Evolutionary conservation across 768 basidiomycete genomes (phyloP).

Genomic region (Dendrothele bispora): DNA sequence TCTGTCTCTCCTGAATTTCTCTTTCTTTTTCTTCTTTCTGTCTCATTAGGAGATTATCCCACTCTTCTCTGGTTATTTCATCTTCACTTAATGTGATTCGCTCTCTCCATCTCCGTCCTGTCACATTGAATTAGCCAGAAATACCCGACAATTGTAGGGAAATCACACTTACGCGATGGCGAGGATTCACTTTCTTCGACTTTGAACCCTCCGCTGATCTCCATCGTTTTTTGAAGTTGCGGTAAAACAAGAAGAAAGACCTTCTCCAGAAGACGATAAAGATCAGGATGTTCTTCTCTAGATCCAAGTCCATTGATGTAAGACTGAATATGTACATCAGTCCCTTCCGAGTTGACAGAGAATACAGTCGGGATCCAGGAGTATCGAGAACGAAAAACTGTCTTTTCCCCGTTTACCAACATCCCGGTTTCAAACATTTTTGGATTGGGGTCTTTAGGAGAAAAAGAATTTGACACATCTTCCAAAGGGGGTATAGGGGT

Average conservation of each 20-base stretch:
- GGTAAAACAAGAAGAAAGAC: constrained; percentile 14
- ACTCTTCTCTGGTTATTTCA: not conserved
- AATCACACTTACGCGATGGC: not conserved
- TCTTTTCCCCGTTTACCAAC: not conserved
- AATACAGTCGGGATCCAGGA: constrained; percentile 18
- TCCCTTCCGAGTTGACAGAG: constrained; percentile 11
- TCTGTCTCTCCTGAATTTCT: not conserved
- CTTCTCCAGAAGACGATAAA: constrained; percentile 15
- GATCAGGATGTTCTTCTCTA: constrained; percentile 7
- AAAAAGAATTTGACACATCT: not conserved
- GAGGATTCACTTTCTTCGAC: not conserved
- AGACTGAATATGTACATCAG: constrained; percentile 10
- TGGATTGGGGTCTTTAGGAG: no score
- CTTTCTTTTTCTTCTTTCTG: not conserved
- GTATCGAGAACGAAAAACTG: constrained; percentile 4
- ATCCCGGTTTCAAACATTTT: not conserved
- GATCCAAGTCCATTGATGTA: constrained; percentile 20
- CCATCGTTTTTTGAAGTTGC: constrained; percentile 10
- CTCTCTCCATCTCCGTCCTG: constrained; percentile 1
- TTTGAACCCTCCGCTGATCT: not conserved
- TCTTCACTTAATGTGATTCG: not conserved
- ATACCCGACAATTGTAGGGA: not conserved
- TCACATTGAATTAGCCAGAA: not conserved
- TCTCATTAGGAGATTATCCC: not conserved
- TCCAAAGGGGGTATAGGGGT: not conserved